A percentile compares a stretch with the other conserved stretches of the same genome.
Evolutionary conservation across 2,329 filamentous ascomycete species (phyloP).

Genomic region (Dactylellina cionopaga): DNA sequence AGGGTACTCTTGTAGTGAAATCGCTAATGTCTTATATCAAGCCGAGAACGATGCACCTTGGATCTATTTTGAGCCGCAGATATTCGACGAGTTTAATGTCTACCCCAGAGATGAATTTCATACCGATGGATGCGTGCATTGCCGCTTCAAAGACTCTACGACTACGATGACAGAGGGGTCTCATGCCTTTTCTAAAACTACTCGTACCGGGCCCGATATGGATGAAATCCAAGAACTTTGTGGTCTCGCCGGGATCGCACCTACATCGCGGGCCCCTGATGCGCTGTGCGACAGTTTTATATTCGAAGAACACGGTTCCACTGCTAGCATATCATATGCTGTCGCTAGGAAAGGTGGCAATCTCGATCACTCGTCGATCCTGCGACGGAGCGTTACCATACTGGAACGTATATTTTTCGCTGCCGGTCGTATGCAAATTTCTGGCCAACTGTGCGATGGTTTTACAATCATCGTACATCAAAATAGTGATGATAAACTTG

Average conservation of each 20-base stretch:
- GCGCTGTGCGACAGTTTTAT: background rate
- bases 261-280: background rate
- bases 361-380: background rate
- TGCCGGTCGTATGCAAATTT: slow-evolving; percentile 1
- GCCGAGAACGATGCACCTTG: slow-evolving; percentile 18
- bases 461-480: slow-evolving; percentile 10
- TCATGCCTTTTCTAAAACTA: too few species aligned
- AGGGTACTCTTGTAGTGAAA: slow-evolving; percentile 4
- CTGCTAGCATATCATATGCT: slow-evolving; percentile 7
- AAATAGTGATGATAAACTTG: background rate
- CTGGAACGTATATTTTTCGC: slow-evolving; percentile 2
- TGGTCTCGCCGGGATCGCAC: slow-evolving; percentile 11
- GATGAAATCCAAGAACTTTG: slow-evolving; percentile 29
- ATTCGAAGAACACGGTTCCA: background rate
- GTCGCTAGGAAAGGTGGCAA: background rate
- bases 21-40: slow-evolving; percentile 8
- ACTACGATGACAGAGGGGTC: background rate
- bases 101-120: background rate
- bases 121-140: slow-evolving; percentile 1
- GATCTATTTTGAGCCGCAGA: slow-evolving; percentile 15
- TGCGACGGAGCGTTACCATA: background rate
- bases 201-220: background rate
- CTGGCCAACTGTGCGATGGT: background rate
- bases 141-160: background rate
- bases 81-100: background rate